Evolutionary conservation across 163 green algal species (phyloP).

Genomic region (Chlorella variabilis): DNA sequence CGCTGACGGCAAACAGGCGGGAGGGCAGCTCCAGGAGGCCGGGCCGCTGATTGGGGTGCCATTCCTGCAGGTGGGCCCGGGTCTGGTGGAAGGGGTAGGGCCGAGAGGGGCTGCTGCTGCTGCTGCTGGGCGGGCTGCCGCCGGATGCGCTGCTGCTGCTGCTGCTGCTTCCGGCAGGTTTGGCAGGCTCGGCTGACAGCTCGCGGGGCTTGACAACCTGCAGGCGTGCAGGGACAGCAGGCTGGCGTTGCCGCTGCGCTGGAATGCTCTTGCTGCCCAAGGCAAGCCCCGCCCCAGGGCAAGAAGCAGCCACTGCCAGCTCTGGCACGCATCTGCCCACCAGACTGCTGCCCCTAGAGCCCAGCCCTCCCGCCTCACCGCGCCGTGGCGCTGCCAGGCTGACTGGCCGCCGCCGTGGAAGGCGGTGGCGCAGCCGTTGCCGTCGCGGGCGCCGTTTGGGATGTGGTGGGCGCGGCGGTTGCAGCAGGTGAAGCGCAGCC

Average conservation of each 20-base stretch:
- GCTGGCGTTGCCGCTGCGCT: no score
- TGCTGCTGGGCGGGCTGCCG: neutral
- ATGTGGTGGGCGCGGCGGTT: conserved; percentile 30
- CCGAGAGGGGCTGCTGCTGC: neutral
- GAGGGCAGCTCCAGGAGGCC: conserved; percentile 39
- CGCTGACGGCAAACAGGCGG: neutral
- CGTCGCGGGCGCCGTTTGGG: conserved; percentile 1
- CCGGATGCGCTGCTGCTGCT: neutral
- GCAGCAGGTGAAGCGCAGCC: conserved; percentile 39
- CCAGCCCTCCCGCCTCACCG: neutral
- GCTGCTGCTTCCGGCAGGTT: neutral
- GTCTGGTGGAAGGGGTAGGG: neutral
- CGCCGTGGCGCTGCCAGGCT: conserved; percentile 8
- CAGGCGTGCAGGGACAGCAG: neutral
- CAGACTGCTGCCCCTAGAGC: neutral
- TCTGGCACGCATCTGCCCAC: neutral
- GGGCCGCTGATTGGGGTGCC: conserved; percentile 30
- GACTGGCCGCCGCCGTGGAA: conserved; percentile 3
- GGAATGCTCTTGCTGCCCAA: no score
- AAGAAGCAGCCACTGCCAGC: no score
- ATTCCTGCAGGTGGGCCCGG: neutral
- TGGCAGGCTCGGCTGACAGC: neutral
- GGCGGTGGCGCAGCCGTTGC: conserved; percentile 11
- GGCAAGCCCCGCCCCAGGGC: no score
- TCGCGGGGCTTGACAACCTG: neutral